Evolutionary conservation across 805 yeast genomes (phyloP).

Genomic region (Yamadazyma takamatsuzukensis): DNA sequence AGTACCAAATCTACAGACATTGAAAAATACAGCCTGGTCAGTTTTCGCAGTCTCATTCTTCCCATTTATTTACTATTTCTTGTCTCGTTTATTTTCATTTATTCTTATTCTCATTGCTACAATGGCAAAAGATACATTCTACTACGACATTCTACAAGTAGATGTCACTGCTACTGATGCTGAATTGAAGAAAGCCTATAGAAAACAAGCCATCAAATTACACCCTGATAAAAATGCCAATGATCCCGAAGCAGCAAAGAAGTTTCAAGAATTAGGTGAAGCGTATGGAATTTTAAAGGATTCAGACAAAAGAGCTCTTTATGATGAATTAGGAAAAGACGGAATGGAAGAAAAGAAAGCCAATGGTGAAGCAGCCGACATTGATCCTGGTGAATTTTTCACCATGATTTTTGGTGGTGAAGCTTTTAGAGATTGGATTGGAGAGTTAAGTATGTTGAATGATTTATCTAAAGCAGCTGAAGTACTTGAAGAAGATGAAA

Average conservation of each 20-base stretch:
- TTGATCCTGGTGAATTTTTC: conserved; percentile 83
- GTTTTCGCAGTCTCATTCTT: no score
- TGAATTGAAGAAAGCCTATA: conserved; percentile 90
- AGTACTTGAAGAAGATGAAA: conserved; percentile 37
- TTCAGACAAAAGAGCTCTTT: conserved; percentile 58
- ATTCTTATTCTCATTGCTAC: no score
- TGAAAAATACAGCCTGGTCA: no score
- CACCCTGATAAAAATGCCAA: conserved; percentile 98
- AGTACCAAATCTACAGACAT: no score
- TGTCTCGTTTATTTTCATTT: no score
- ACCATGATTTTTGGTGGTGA: conserved; percentile 82
- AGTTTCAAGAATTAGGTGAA: conserved; percentile 67
- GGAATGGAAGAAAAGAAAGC: conserved; percentile 54
- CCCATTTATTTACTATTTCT: no score
- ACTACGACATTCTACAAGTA: conserved; percentile 79
- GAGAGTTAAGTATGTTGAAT: conserved; percentile 71
- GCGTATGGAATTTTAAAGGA: conserved; percentile 84
- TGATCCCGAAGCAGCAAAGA: conserved; percentile 83
- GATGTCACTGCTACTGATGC: conserved; percentile 64
- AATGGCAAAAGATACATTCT: conserved; percentile 83
- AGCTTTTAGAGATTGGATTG: conserved; percentile 75
- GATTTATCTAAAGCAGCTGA: conserved; percentile 68
- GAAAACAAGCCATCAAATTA: conserved; percentile 81
- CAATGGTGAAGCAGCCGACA: conserved; percentile 65
- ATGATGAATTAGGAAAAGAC: conserved; percentile 74